Percentiles rank a stretch among this genome's conserved stretches.
phyloP scores from a whole-genome alignment of 495 filamentous ascomycete species.

The Lindgomyces ingoldianus region DNA sequence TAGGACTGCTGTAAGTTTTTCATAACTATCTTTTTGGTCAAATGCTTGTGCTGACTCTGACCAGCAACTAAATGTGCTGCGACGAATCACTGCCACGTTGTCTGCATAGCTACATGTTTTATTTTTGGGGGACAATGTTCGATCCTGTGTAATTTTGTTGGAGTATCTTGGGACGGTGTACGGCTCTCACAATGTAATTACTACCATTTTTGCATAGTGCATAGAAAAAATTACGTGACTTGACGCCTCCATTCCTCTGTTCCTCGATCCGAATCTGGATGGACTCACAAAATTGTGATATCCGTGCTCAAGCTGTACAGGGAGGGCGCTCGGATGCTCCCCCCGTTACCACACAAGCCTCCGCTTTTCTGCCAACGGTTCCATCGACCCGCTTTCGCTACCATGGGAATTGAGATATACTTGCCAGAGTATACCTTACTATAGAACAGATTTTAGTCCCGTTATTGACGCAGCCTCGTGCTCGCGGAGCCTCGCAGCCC shows the following conservation, averaged over 20 bases:
- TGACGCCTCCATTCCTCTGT: background rate
- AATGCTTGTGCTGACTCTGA: background rate
- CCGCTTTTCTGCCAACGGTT: slow-evolving; percentile 19
- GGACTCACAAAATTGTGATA: no score
- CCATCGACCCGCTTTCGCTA: background rate
- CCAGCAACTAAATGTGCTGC: slow-evolving; percentile 20
- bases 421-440: no score
- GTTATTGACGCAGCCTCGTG: no score
- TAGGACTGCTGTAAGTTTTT: slow-evolving; percentile 75
- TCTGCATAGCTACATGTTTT: no score
- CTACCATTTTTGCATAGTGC: slow-evolving; percentile 2
- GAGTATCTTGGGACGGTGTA: slow-evolving; percentile 7
- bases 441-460: no score
- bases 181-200: slow-evolving; percentile 13
- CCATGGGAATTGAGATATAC: no score
- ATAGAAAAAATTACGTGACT: background rate
- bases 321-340: no score
- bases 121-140: background rate
- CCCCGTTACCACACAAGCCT: slow-evolving; percentile 1
- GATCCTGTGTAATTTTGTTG: background rate
- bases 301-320: no score
- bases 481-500: background rate
- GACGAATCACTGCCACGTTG: background rate
- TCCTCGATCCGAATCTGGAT: no score
- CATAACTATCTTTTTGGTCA: background rate